Percentiles rank a stretch among this genome's conserved stretches.
These are phyloP conservation scores for Citrus unshiu DNA, from an alignment of 345 rosid genomes.

Conservation along the genomic window DNA sequence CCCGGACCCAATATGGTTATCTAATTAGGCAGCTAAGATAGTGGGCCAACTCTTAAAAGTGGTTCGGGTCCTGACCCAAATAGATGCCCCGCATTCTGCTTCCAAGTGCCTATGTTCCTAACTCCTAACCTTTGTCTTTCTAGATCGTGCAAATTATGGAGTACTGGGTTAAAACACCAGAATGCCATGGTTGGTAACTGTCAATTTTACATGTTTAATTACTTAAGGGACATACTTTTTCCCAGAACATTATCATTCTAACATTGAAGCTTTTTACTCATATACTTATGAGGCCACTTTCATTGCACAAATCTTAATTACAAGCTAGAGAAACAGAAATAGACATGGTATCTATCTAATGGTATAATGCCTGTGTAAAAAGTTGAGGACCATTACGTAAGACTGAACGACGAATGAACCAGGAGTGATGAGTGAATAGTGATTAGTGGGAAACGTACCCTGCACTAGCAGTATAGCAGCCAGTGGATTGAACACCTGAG, in stretches of 20 bases:
- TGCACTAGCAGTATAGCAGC: conserved; percentile 15
- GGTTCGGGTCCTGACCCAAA: conserved; percentile 11
- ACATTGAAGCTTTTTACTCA: background rate
- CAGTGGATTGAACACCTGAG: conserved; percentile 9
- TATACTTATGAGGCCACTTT: background rate
- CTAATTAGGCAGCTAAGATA: conserved; percentile 7
- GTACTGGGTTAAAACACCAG: background rate
- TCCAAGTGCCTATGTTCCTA: background rate
- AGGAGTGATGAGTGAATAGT: background rate
- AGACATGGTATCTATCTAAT: background rate
- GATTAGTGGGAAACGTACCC: conserved; percentile 1
- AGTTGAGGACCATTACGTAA: conserved; percentile 1
- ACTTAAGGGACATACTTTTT: conserved; percentile 3
- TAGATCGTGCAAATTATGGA: conserved; percentile 9
- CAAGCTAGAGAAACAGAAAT: background rate
- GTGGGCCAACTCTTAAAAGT: conserved; percentile 8
- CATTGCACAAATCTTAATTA: background rate
- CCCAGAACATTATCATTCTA: background rate
- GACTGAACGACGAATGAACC: background rate
- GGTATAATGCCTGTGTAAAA: background rate
- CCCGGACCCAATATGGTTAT: conserved; percentile 8
- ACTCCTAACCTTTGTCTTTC: background rate
- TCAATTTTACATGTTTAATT: conserved; percentile 6
- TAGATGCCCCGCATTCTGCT: background rate
- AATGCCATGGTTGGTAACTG: conserved; percentile 15